Base-by-base conservation (phyloP, 2,329 filamentous ascomycete species). In the Plectosphaerella plurivora region DNA sequence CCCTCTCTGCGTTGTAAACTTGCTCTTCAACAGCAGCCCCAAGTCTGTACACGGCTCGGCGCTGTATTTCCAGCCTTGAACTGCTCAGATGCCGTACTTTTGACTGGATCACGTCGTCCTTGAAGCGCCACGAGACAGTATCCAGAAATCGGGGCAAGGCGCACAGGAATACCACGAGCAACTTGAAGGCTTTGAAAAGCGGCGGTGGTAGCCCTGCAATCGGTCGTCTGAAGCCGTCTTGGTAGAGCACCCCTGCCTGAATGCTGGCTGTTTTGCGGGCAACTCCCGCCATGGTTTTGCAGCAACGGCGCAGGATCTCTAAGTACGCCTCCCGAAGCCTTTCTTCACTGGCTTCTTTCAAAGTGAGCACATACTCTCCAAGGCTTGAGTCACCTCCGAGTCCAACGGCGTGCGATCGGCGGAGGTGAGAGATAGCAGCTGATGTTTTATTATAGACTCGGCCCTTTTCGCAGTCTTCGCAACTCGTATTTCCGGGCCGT, bases 111-210 rank as follows among this genome's bases (percentile, higher is more conserved):
- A 53, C 48, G 12, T 35, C 46, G 22, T 53, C 24, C 14, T 44
- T 25, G 24, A 51, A 53, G 2, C 51, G 50, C 37, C 51, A 39
- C 16, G 41, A 42, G 16, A 55, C 24, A 14, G 47, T 47, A 14
- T 53, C 45, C 1, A 55, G 47, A 2, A 48, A 44, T 20, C 39
- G 10, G 3, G 53, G 48, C 11, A 51, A 12, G 15, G 50, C 45
- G 22, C 53, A 55, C 10, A 53, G 28, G 15, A 53, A 51, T 37
- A 52, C 28, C 16, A 55, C 45, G 9, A 53, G 24, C 12, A 55
- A 47, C 45, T 55, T 49, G 11, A 55, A 51, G 12, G 53, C 48
- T 2, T 55, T 52, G 18, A 53, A 48, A 5, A 55, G 53, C 11
- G 45, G 45, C n/a, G 52, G 50, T 7, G 53, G 53, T n/a, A 55